Conservation (phyloP, 495 filamentous ascomycete species). For the Corynascus novoguineensis region DNA sequence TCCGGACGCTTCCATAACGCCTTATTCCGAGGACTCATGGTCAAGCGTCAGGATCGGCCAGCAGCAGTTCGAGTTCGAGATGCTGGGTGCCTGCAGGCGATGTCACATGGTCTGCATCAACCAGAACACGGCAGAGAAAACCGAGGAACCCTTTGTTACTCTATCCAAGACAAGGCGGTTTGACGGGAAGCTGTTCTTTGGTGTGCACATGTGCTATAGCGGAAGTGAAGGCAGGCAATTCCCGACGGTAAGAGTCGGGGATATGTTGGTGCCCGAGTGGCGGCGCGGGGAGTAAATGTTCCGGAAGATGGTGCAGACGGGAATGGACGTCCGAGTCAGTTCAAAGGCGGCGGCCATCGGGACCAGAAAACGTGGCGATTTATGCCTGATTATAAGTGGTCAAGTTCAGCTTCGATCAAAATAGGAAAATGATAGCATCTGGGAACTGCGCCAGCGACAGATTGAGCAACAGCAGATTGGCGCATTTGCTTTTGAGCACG, state of each 20-base stretch:
- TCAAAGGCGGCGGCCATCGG: not conserved
- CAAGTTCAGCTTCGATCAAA: too few species aligned
- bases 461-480: not conserved
- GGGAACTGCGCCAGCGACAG: not conserved
- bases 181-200: constrained; percentile 80
- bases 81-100: constrained; percentile 75
- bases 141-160: constrained; percentile 82
- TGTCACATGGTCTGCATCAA: constrained; percentile 97
- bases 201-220: constrained; percentile 61
- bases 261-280: constrained; percentile 37
- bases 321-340: not conserved
- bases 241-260: constrained; percentile 54
- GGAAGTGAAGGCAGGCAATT: constrained; percentile 32
- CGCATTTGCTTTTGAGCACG: not conserved
- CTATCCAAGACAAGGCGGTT: constrained; percentile 78
- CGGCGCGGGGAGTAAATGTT: not conserved
- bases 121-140: constrained; percentile 69
- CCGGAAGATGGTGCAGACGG: not conserved
- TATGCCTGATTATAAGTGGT: not conserved
- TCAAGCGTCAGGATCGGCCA: constrained; percentile 43
- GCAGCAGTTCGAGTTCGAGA: constrained; percentile 52
- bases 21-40: constrained; percentile 56
- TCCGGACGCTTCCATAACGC: not conserved
- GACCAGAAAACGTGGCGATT: not conserved
- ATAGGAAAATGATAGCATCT: too few species aligned